Evolutionary conservation across 768 basidiomycete genomes (phyloP), one percentile per base, ranked within the genome.

Genomic region (Termitomyces sp.): DNA sequence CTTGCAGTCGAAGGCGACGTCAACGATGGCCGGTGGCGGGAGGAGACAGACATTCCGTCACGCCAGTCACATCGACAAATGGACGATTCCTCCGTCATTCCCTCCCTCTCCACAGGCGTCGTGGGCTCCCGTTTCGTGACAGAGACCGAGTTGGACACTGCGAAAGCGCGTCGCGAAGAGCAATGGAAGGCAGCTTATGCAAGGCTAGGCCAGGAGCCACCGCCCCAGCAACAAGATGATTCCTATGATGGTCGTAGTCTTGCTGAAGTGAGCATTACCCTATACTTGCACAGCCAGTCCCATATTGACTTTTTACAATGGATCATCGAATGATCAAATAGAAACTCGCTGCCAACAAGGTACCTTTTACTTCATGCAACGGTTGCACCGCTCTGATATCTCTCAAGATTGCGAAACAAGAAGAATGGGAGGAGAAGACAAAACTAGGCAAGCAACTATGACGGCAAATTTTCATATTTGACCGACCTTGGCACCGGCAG

Each of bases 141-240:
- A 43, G 84, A 90, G 70, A 78, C 78, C 15, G 91, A 94, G 53
- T 71, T 94, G 45, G 91, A 93, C 40, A 73, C 78, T 21, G 89
- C 89, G 38, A 87, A 83, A 54, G 75, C 80, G 7, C 76, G 84
- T 31, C 76, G 84, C 60, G 91, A 94, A 6, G 90, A 90, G 64
- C 89, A 91, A 63, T 94, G 91, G 91, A 90, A 86, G 65, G 91
- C 91, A 14, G 91, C 91, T 28, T 94, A 93, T 70, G 91, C 91
- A 43, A 81, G 90, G 59, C 77, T 93, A 10, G 91, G 91, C 50
- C 92, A 93, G 68, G 90, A 89, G 55, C 91, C 91, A 9, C 91
- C 89, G 3, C 82, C 85, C 5, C 82, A 80, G 64, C 89, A 86
- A 40, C 77, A 77, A 30, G 89, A 91, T 64, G 91, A 92, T 55